A percentile compares a stretch with the other conserved stretches of the same genome.
These are phyloP conservation scores for Cryptococcus sp. DNA, from an alignment of 1,284 basidiomycete genomes.

Conservation along the genomic window DNA sequence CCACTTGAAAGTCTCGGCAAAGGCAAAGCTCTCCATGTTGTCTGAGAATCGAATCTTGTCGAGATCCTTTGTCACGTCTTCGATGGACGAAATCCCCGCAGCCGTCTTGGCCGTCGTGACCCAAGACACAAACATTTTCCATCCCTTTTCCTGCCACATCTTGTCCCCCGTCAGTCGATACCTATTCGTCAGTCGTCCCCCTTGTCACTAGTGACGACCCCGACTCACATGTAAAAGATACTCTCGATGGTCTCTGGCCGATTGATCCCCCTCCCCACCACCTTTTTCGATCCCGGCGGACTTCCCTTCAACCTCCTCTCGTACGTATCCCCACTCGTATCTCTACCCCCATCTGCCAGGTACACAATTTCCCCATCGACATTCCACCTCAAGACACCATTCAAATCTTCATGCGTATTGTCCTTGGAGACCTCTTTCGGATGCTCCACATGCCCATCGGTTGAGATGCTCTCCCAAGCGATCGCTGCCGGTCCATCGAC, in stretches of 20 bases:
- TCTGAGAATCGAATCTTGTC: constrained; percentile 36
- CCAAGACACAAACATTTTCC: constrained; percentile 57
- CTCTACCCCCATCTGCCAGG: constrained; percentile 16
- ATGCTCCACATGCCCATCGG: constrained; percentile 15
- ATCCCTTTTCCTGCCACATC: constrained; percentile 55
- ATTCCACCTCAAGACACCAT: constrained; percentile 24
- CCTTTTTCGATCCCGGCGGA: constrained; percentile 34
- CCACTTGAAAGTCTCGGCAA: constrained; percentile 54
- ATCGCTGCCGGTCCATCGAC: too few species aligned
- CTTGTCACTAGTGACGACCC: neutral
- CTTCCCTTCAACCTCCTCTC: constrained; percentile 35
- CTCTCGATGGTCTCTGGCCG: constrained; percentile 56
- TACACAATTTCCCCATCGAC: constrained; percentile 21
- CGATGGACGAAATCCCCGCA: constrained; percentile 46
- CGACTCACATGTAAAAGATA: constrained; percentile 49
- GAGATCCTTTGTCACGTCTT: constrained; percentile 44
- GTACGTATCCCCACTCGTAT: constrained; percentile 26
- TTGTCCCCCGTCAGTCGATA: constrained; percentile 54
- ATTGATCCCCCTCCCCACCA: constrained; percentile 39
- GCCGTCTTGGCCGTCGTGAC: constrained; percentile 45
- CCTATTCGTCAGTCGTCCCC: constrained; percentile 38
- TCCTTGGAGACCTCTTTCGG: constrained; percentile 11
- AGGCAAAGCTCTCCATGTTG: constrained; percentile 53
- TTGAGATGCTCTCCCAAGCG: constrained; percentile 29
- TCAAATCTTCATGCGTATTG: constrained; percentile 19